Base-by-base conservation (phyloP, 2,329 filamentous ascomycete genomes). In the Pseudogymnoascus destructans region DNA sequence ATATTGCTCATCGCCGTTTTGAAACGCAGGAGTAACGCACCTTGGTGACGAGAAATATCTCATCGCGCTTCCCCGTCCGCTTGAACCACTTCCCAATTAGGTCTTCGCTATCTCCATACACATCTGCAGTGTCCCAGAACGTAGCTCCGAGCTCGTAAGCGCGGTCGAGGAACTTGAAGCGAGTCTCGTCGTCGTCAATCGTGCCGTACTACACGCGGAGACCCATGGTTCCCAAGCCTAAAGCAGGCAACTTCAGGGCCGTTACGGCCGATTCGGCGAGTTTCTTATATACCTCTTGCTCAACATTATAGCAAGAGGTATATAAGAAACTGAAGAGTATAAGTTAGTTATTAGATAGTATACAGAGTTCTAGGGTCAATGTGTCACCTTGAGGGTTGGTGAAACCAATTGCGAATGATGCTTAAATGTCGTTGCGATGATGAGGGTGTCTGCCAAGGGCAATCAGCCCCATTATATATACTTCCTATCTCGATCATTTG, bases 21-120 rank as follows among this genome's bases (percentile, higher is more conserved):
- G 58, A 62, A 11, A 62, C 60, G 11, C 19, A 46, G 13, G 21
- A 46, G 25, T 3, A 10, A 38, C 40, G 63, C 36, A 49, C 42
- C 30, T 62, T 61, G 10, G 76, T 77, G 1, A 75, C 75, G 0
- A 81, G 68, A 64, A 80, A 78, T 61, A 80, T 74, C 49, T 78
- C 66, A 17, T 74, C 62, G 0, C 74, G 70, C 55, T 74, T 74
- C 5, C 69, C 72, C 2, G 71, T 74, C 15, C 70, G 67, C 55
- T 71, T 68, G 63, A 79, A 75, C 74, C 77, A 79, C 63, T 72
- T 72, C 0, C 75, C 75, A 3, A 79, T 35, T 0, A 79, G 63
- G 3, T 74, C 72, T 63, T 80, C 77, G 58, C 66, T 73, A 57
- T 76, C 73, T 6, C 68, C 71, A 25, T 62, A 63, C 17, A 61